phyloP scores from a whole-genome alignment of 202 grass and related monocot genomes.

The Carex arenaria region DNA sequence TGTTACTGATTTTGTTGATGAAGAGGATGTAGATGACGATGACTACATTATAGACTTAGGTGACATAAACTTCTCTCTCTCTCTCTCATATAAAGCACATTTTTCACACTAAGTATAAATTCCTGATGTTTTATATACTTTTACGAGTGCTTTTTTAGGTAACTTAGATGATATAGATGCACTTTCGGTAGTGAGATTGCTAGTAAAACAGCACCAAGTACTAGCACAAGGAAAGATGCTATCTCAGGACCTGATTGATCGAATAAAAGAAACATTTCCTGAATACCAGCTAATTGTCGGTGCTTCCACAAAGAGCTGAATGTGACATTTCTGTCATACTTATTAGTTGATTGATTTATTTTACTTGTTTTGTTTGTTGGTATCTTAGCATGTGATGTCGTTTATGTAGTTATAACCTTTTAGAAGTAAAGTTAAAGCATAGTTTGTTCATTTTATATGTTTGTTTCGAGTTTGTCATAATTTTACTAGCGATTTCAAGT shows the following conservation, averaged over 20 bases:
- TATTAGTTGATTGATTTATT: neutral
- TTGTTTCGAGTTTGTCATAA: neutral
- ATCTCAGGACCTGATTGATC: slow-evolving; percentile 29
- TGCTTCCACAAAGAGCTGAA: neutral
- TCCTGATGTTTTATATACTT: neutral
- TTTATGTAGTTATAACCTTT: neutral
- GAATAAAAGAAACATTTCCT: slow-evolving; percentile 38
- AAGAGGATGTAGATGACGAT: slow-evolving; percentile 70
- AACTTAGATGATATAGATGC: slow-evolving; percentile 55
- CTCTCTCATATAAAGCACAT: neutral
- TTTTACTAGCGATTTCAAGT: no score
- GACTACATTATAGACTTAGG: slow-evolving; percentile 63
- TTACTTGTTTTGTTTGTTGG: neutral
- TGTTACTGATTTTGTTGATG: slow-evolving; percentile 43
- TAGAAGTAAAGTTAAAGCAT: neutral
- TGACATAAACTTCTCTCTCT: slow-evolving; percentile 13
- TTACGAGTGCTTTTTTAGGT: slow-evolving; percentile 33
- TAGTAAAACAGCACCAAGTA: slow-evolving; percentile 40
- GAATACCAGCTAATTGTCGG: slow-evolving; percentile 45
- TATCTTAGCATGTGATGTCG: neutral
- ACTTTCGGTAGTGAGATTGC: slow-evolving; percentile 36
- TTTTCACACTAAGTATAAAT: neutral
- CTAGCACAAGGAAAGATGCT: slow-evolving; percentile 26
- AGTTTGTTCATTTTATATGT: neutral
- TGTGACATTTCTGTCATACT: neutral